Conservation (phyloP, 139 green algal species). For the Coelastrella sp. region DNA sequence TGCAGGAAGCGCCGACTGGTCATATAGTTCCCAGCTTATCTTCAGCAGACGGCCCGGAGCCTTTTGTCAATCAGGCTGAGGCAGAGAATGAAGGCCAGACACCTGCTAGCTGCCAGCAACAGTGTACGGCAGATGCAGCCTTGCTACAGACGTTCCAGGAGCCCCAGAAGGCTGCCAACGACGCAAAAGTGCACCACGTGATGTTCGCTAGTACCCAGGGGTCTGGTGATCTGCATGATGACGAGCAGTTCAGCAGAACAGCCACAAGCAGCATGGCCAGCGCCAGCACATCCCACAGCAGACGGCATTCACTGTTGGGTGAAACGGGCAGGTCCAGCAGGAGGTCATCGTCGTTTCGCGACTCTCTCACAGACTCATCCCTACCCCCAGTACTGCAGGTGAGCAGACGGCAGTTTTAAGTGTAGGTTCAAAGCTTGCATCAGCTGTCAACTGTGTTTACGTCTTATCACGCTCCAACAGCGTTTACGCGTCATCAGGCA, state of each 20-base stretch:
- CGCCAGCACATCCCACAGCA: background rate
- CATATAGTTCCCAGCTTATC: background rate
- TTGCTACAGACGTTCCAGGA: background rate
- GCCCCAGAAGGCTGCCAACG: background rate
- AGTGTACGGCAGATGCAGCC: background rate
- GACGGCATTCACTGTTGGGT: constrained; percentile 10
- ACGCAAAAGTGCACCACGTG: background rate
- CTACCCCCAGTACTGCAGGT: background rate
- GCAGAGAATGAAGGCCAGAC: background rate
- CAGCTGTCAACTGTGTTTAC: background rate
- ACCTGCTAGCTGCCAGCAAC: constrained; percentile 3
- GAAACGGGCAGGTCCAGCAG: constrained; percentile 36
- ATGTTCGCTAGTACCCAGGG: background rate
- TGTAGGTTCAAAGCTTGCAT: background rate
- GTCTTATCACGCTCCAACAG: background rate
- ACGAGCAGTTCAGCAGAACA: background rate
- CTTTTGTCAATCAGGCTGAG: background rate
- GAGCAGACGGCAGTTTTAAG: background rate
- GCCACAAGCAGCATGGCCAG: constrained; percentile 2
- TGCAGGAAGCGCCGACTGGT: background rate
- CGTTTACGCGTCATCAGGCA: too few relatives aligned
- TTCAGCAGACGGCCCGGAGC: background rate
- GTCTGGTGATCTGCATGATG: background rate
- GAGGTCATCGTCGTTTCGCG: background rate
- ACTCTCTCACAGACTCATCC: background rate